A percentile compares a stretch with the other conserved stretches of the same genome.
These are phyloP conservation scores for Periconia macrospinosa DNA, from an alignment of 2,329 filamentous ascomycete species.

Conservation along the genomic window DNA sequence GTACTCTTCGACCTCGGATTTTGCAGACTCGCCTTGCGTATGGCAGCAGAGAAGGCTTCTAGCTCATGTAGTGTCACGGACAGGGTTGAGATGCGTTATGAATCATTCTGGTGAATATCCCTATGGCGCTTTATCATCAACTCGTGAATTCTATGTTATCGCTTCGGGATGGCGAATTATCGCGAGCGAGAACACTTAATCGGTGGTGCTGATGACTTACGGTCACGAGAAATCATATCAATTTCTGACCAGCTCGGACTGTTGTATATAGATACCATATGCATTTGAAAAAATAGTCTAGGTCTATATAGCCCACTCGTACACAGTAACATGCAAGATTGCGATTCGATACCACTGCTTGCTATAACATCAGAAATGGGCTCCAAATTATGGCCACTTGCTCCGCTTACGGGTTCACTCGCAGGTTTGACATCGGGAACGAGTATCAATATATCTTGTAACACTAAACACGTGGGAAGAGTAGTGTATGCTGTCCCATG, in stretches of 20 bases:
- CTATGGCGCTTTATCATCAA: too few species aligned
- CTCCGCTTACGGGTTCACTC: too few species aligned
- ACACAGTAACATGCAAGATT: background rate
- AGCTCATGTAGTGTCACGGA: background rate
- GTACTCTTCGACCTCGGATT: background rate
- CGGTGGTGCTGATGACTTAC: background rate
- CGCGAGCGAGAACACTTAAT: background rate
- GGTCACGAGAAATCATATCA: background rate
- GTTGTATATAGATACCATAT: background rate
- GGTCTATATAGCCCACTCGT: background rate
- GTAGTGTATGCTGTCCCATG: background rate
- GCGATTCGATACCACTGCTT: background rate
- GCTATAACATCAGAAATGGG: background rate
- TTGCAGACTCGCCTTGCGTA: background rate
- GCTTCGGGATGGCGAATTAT: background rate
- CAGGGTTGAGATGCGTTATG: background rate
- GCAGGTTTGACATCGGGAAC: too few species aligned
- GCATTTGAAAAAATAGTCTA: background rate
- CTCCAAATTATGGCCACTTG: too few species aligned
- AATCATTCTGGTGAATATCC: background rate
- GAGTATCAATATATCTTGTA: too few species aligned
- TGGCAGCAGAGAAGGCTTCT: background rate
- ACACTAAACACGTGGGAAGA: background rate
- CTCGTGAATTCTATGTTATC: too few species aligned
- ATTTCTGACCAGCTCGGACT: background rate